These are phyloP conservation scores for Taphrina deformans DNA, from an alignment of 1,139 yeast genomes.

Conservation along the genomic window DNA sequence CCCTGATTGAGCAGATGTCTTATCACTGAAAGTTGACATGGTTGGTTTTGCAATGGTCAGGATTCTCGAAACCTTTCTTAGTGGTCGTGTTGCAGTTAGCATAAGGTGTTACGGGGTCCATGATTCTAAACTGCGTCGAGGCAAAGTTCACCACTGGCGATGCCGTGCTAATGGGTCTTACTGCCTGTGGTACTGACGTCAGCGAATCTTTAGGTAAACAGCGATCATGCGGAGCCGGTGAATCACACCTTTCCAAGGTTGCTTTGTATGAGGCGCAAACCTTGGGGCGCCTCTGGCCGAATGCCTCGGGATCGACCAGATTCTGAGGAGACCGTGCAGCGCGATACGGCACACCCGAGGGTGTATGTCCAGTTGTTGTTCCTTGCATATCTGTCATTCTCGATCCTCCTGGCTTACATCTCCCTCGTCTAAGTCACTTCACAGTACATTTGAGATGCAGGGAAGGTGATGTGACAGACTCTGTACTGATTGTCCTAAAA, in stretches of 20 bases:
- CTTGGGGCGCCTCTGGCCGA: background rate
- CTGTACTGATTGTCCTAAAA: no score
- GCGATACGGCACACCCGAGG: background rate
- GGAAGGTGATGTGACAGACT: no score
- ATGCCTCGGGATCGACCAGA: background rate
- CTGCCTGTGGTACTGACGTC: background rate
- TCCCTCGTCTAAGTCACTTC: no score
- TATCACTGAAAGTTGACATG: background rate
- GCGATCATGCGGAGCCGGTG: background rate
- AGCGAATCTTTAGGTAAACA: background rate
- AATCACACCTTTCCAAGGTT: background rate
- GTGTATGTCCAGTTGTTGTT: no score
- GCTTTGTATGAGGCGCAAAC: background rate
- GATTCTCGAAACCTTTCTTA: background rate
- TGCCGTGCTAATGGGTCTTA: no score
- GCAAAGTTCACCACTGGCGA: no score
- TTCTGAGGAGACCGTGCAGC: no score
- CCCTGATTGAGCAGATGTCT: conserved; percentile 7
- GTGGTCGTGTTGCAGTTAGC: background rate
- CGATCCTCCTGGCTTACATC: no score
- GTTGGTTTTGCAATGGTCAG: background rate
- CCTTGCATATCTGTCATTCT: no score
- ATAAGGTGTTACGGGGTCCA: background rate
- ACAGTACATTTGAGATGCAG: no score
- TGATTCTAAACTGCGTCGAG: no score